These are phyloP conservation scores for Asterionellopsis glacialis DNA, from an alignment of 108 stramenopile species.

Conservation along the genomic window DNA sequence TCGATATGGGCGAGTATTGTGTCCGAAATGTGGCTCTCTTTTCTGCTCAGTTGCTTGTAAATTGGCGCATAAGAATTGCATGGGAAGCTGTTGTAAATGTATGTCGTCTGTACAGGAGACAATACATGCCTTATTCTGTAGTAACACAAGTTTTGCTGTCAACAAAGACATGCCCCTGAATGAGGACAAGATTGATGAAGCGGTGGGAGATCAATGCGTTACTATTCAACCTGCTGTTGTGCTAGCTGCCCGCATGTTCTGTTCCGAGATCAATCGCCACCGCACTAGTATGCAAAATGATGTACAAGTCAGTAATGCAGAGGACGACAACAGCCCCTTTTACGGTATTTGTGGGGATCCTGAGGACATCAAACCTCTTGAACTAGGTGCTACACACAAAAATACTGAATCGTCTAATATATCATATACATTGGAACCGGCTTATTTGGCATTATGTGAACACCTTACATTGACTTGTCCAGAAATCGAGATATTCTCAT, in stretches of 20 bases:
- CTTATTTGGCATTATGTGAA: constrained; percentile 8
- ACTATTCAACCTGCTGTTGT: constrained; percentile 19
- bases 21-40: constrained; percentile 15
- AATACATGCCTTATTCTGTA: constrained; percentile 7
- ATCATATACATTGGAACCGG: constrained; percentile 18
- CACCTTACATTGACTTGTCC: constrained; percentile 2
- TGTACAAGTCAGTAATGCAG: background rate
- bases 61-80: background rate
- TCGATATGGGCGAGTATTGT: constrained; percentile 15
- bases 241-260: constrained; percentile 30
- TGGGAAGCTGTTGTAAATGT: constrained; percentile 22
- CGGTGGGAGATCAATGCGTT: background rate
- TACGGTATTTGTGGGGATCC: constrained; percentile 32
- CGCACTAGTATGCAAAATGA: constrained; percentile 3
- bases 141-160: background rate
- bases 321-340: background rate
- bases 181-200: background rate
- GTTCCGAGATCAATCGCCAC: constrained; percentile 4
- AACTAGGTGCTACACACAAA: constrained; percentile 14
- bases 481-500: constrained; percentile 3
- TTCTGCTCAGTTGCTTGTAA: constrained; percentile 28
- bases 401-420: background rate
- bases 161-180: background rate
- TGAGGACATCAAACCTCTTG: constrained; percentile 21
- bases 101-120: constrained; percentile 1